phyloP scores from a whole-genome alignment of 805 yeast genomes.

The Wickerhamiella cacticola region DNA sequence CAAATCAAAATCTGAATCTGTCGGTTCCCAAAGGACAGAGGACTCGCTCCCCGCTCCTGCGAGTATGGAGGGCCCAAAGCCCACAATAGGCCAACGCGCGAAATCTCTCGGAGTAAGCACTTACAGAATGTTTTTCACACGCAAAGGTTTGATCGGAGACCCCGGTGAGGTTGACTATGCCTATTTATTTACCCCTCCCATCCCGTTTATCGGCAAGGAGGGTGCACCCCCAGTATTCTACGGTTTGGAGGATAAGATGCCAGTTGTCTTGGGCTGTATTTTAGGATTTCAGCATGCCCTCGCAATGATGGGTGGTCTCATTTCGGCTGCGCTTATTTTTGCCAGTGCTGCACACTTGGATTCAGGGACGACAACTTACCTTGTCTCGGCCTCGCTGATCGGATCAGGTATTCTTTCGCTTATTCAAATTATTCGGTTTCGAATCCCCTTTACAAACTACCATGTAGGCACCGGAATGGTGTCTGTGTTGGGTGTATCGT shows the following conservation, averaged over 20 bases:
- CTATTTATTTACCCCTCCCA: slow-evolving; percentile 63
- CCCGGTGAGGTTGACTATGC: slow-evolving; percentile 48
- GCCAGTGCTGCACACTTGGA: slow-evolving; percentile 49
- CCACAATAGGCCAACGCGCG: neutral
- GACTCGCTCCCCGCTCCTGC: slow-evolving; percentile 8
- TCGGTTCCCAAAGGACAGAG: neutral
- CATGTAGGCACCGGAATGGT: slow-evolving; percentile 79
- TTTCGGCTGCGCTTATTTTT: slow-evolving; percentile 71
- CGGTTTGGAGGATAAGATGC: slow-evolving; percentile 68
- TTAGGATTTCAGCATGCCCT: slow-evolving; percentile 81
- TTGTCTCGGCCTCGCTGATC: slow-evolving; percentile 62
- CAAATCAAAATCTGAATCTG: slow-evolving; percentile 5
- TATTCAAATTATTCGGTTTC: slow-evolving; percentile 72
- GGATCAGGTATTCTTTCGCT: slow-evolving; percentile 57
- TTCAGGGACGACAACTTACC: slow-evolving; percentile 40
- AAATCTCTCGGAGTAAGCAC: slow-evolving; percentile 6
- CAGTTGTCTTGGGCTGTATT: slow-evolving; percentile 60
- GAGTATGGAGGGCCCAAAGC: neutral
- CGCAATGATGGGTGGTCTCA: slow-evolving; percentile 86
- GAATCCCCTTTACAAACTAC: slow-evolving; percentile 58
- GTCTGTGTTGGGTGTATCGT: slow-evolving; percentile 84
- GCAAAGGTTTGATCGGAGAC: slow-evolving; percentile 75
- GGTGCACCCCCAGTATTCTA: slow-evolving; percentile 60
- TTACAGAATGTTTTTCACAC: slow-evolving; percentile 41
- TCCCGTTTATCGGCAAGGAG: slow-evolving; percentile 50